Conservation (phyloP, 1,284 basidiomycete species). For the Tremellales sp. region DNA sequence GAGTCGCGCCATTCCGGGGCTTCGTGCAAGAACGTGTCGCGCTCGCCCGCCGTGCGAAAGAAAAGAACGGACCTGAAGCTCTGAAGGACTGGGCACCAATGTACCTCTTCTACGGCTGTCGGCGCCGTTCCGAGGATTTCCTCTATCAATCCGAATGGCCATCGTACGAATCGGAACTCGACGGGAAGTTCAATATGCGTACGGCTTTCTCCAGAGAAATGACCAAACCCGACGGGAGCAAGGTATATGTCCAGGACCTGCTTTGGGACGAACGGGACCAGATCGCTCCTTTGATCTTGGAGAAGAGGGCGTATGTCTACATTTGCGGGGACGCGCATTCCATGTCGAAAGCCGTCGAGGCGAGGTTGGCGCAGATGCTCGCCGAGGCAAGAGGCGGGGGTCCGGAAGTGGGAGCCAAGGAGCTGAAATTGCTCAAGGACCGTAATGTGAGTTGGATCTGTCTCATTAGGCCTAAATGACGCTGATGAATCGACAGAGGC, state of each 20-base stretch:
- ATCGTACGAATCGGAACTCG: constrained; percentile 75
- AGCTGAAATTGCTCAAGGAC: constrained; percentile 91
- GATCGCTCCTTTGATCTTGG: constrained; percentile 81
- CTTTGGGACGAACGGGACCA: constrained; percentile 78
- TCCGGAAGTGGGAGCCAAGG: constrained; percentile 79
- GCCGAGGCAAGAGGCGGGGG: constrained; percentile 88
- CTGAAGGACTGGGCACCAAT: constrained; percentile 93
- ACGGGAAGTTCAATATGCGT: constrained; percentile 85
- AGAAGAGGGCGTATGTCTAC: constrained; percentile 90
- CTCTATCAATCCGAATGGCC: constrained; percentile 95
- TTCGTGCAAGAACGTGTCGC: constrained; percentile 97
- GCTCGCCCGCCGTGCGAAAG: constrained; percentile 84
- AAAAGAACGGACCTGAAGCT: constrained; percentile 84
- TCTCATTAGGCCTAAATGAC: constrained; percentile 7
- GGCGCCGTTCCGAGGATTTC: constrained; percentile 81
- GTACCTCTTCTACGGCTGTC: constrained; percentile 93
- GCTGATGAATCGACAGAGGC: constrained; percentile 25
- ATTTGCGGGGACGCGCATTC: constrained; percentile 95
- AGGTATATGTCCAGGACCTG: constrained; percentile 96
- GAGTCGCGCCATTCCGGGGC: constrained; percentile 97
- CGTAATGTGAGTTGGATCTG: constrained; percentile 50
- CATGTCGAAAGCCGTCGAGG: constrained; percentile 94
- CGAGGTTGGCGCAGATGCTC: constrained; percentile 76
- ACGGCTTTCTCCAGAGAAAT: constrained; percentile 79
- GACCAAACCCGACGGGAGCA: constrained; percentile 77